A percentile compares a stretch with the other conserved stretches of the same genome.
These are phyloP conservation scores for Crucibulum laeve DNA, from an alignment of 768 basidiomycete species.

Conservation along the genomic window DNA sequence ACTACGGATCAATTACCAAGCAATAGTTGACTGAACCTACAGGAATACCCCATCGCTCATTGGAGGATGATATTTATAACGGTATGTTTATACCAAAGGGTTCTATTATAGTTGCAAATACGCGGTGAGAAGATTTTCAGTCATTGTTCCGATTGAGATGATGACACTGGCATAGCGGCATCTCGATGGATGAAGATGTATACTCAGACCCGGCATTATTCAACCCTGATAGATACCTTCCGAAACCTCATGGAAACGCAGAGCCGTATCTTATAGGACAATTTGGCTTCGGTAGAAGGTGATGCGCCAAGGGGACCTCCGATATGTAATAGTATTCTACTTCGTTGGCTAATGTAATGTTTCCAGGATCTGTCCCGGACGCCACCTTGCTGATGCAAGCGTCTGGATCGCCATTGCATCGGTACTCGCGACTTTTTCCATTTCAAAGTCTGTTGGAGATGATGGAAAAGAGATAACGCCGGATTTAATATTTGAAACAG, in stretches of 20 bases:
- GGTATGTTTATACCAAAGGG: constrained; percentile 14
- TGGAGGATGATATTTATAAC: constrained; percentile 2
- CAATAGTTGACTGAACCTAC: neutral
- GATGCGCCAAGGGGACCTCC: neutral
- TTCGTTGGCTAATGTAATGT: neutral
- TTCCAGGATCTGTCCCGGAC: constrained; percentile 22
- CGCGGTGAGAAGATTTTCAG: constrained; percentile 4
- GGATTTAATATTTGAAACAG: constrained; percentile 5
- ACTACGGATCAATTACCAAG: neutral
- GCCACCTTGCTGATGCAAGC: constrained; percentile 23
- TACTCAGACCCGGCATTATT: neutral
- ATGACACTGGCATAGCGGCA: neutral
- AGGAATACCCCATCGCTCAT: constrained; percentile 11
- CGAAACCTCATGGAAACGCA: neutral
- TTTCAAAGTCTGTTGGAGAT: constrained; percentile 19
- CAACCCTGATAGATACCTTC: constrained; percentile 1
- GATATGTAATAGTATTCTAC: neutral
- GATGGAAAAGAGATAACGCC: constrained; percentile 23
- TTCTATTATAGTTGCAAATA: constrained; percentile 9
- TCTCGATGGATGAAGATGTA: neutral
- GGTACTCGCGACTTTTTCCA: constrained; percentile 20
- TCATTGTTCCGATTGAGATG: neutral
- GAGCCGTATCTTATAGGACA: constrained; percentile 1
- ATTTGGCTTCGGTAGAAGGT: constrained; percentile 1
- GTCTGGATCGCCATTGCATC: constrained; percentile 26